Conservation (phyloP, 495 filamentous ascomycete species). For the Xylaria cubensis region DNA sequence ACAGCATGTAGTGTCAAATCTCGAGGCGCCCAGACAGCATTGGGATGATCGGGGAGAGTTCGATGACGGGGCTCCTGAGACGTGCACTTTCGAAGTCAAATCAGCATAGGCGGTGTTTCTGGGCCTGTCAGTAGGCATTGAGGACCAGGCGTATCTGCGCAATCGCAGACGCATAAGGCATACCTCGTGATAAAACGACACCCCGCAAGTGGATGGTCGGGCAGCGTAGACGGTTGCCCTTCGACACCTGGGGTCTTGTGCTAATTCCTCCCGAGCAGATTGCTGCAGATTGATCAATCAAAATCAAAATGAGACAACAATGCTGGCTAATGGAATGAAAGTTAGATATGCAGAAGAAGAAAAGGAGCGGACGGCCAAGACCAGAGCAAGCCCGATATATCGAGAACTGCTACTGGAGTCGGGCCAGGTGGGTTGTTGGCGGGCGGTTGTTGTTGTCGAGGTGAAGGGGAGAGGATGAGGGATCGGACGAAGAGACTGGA, state of each 20-base stretch:
- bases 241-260: conserved; percentile 15
- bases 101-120: conserved; percentile 6
- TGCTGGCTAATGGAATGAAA: conserved; percentile 39
- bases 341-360: conserved; percentile 32
- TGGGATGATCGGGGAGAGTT: neutral
- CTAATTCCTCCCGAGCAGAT: conserved; percentile 25
- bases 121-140: neutral
- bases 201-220: neutral
- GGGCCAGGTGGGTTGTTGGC: conserved; percentile 46
- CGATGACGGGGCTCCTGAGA: conserved; percentile 6
- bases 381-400: conserved; percentile 53
- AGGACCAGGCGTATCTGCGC: neutral
- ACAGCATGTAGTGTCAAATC: conserved; percentile 15
- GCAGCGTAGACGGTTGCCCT: neutral
- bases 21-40: conserved; percentile 23
- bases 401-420: conserved; percentile 56
- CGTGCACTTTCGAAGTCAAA: conserved; percentile 4
- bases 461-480: conserved; percentile 47
- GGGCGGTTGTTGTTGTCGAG: conserved; percentile 33
- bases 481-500: conserved; percentile 41
- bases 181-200: conserved; percentile 13
- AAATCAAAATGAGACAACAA: conserved; percentile 39
- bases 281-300: conserved; percentile 24
- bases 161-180: neutral
- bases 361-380: conserved; percentile 63